Evolutionary conservation across 331 rosid genomes (phyloP).

Genomic region (Malus hybrid): DNA sequence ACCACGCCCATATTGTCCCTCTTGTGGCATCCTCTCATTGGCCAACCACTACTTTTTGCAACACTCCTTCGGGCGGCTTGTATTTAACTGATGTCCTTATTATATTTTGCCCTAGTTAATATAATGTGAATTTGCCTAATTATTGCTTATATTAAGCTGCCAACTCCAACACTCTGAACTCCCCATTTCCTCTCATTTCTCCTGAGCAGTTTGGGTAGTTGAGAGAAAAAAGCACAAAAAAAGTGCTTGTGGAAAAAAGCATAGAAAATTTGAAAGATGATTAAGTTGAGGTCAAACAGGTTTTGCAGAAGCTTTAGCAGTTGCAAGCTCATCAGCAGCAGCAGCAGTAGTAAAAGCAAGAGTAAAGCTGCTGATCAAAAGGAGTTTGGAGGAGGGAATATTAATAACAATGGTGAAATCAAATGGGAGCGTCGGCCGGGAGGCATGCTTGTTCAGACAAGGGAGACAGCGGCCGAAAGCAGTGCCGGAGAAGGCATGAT

Average conservation of each 20-base stretch:
- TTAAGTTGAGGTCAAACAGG: conserved; percentile 75
- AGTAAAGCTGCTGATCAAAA: conserved; percentile 12
- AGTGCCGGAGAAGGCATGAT: conserved; percentile 47
- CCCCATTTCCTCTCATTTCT: neutral
- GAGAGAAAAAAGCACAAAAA: neutral
- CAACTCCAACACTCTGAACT: neutral
- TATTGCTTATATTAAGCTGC: conserved; percentile 10
- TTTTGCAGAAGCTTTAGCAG: conserved; percentile 49
- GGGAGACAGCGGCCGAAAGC: conserved; percentile 35
- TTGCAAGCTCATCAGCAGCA: conserved; percentile 45
- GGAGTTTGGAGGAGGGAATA: conserved; percentile 5
- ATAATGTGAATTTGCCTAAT: neutral
- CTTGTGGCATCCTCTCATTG: conserved; percentile 25
- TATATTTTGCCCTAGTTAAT: neutral
- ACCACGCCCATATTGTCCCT: conserved; percentile 25
- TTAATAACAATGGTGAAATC: conserved; percentile 30
- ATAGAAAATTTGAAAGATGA: conserved; percentile 28
- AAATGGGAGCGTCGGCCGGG: conserved; percentile 97
- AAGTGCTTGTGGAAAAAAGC: neutral
- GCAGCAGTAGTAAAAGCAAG: conserved; percentile 16
- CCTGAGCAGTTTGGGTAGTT: neutral
- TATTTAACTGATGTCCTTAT: conserved; percentile 12
- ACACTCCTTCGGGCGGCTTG: conserved; percentile 23
- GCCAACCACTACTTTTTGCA: conserved; percentile 11
- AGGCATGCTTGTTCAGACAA: conserved; percentile 93